Evolutionary conservation across 768 basidiomycete genomes (phyloP).

Genomic region (Tylopilus plumbeoviolaceoides): DNA sequence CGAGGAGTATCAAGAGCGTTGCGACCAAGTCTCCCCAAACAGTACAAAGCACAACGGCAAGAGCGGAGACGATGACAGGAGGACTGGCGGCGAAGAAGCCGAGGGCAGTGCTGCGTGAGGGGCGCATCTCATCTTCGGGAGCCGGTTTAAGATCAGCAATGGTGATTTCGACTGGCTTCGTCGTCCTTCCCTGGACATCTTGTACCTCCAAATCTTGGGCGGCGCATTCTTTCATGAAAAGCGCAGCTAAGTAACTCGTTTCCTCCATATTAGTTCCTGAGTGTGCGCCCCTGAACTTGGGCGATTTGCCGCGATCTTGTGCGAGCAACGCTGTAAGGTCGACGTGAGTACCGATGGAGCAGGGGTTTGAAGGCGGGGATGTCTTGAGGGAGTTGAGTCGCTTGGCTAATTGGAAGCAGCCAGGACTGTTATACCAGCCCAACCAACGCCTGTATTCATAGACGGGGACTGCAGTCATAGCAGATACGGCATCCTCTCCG

Average conservation of each 20-base stretch:
- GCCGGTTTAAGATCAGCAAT: slow-evolving; percentile 8
- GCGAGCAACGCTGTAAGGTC: slow-evolving; percentile 22
- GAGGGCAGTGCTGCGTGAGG: not conserved
- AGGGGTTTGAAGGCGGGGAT: not conserved
- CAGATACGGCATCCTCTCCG: slow-evolving; percentile 30
- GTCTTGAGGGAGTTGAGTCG: slow-evolving; percentile 18
- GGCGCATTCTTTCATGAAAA: slow-evolving; percentile 30
- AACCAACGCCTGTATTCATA: slow-evolving; percentile 24
- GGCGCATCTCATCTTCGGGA: slow-evolving; percentile 8
- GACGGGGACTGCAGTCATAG: slow-evolving; percentile 28
- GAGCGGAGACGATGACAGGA: slow-evolving; percentile 22
- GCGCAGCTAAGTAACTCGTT: slow-evolving; percentile 55
- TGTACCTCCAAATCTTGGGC: slow-evolving; percentile 4
- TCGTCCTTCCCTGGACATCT: slow-evolving; percentile 8
- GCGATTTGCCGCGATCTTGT: slow-evolving; percentile 27
- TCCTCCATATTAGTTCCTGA: slow-evolving; percentile 48
- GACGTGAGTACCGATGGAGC: not conserved
- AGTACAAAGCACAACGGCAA: not conserved
- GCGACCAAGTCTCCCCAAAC: not conserved
- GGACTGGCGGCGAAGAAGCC: slow-evolving; percentile 11
- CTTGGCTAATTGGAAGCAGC: slow-evolving; percentile 26
- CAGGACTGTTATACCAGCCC: slow-evolving; percentile 35
- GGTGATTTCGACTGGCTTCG: slow-evolving; percentile 4
- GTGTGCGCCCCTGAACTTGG: slow-evolving; percentile 72
- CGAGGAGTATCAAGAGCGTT: not conserved